Conservation (phyloP, 306 rosid genomes). For the Sindora glabra region DNA sequence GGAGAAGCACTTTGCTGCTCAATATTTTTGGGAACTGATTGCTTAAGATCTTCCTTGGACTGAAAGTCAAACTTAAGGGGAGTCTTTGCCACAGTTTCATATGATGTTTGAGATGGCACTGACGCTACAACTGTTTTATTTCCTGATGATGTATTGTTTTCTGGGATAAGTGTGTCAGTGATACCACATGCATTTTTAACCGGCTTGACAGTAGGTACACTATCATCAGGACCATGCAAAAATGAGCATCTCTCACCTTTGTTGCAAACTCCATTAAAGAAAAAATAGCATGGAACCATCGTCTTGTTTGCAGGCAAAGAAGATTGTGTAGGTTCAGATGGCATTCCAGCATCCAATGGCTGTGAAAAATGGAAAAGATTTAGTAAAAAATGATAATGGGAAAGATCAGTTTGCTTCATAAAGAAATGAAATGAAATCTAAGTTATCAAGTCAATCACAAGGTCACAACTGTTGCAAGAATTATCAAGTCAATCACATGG, state of each 20-base stretch:
- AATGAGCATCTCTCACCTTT: conserved; percentile 92
- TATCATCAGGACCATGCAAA: conserved; percentile 57
- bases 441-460: too few species aligned
- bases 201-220: conserved; percentile 31
- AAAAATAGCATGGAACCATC: conserved; percentile 80
- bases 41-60: too few species aligned
- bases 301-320: conserved; percentile 34
- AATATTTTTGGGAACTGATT: conserved; percentile 38
- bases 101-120: conserved; percentile 25
- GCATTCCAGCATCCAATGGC: conserved; percentile 40
- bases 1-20: conserved; percentile 36
- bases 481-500: too few species aligned
- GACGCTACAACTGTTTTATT: conserved; percentile 33
- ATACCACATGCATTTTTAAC: conserved; percentile 26
- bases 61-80: too few species aligned
- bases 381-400: too few species aligned
- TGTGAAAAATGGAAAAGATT: too few species aligned
- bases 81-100: too few species aligned
- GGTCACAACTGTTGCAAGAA: too few species aligned
- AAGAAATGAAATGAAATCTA: too few species aligned
- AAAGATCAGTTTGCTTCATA: too few species aligned
- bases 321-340: conserved; percentile 28
- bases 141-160: conserved; percentile 52
- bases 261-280: conserved; percentile 75
- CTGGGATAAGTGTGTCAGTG: conserved; percentile 34